Evolutionary conservation across 2,329 filamentous ascomycete genomes (phyloP).

Genomic region (Xylaria sp.): DNA sequence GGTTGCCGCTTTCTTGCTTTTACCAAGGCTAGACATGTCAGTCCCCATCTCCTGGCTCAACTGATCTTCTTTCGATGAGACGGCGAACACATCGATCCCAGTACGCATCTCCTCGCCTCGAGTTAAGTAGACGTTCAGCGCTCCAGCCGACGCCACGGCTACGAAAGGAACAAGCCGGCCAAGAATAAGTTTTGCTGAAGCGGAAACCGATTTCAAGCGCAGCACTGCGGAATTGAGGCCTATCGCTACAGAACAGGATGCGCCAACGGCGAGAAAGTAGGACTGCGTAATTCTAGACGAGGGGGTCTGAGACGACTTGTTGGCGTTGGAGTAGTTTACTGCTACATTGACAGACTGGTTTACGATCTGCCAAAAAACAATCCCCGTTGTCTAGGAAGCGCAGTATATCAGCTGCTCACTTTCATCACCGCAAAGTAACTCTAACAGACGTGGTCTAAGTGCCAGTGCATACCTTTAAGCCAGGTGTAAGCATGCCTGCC

Average conservation of each 20-base stretch:
- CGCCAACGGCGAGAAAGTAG: conserved; percentile 89
- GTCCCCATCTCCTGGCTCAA: conserved; percentile 66
- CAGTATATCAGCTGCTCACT: conserved; percentile 21
- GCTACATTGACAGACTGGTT: conserved; percentile 98
- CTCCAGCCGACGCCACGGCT: conserved; percentile 89
- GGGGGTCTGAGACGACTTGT: conserved; percentile 92
- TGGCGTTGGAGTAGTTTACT: conserved; percentile 96
- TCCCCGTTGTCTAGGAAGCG: conserved; percentile 74
- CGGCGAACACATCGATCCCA: conserved; percentile 91
- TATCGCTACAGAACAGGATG: conserved; percentile 91
- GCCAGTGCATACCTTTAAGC: conserved; percentile 69
- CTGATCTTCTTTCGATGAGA: conserved; percentile 74
- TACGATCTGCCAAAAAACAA: conserved; percentile 90
- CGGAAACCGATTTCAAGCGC: conserved; percentile 78
- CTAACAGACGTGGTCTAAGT: neutral
- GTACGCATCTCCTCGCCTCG: conserved; percentile 91
- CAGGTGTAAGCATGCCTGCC: conserved; percentile 93
- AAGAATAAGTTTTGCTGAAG: conserved; percentile 80
- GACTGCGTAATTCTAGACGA: conserved; percentile 84
- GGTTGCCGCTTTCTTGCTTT: conserved; percentile 86
- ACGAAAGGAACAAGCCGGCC: conserved; percentile 92
- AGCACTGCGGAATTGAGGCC: conserved; percentile 91
- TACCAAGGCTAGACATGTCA: conserved; percentile 78
- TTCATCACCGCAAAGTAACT: neutral
- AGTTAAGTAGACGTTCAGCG: conserved; percentile 96